Evolutionary conservation across 1,139 yeast species (phyloP).

Genomic region (Debaryomyces coudertii): DNA sequence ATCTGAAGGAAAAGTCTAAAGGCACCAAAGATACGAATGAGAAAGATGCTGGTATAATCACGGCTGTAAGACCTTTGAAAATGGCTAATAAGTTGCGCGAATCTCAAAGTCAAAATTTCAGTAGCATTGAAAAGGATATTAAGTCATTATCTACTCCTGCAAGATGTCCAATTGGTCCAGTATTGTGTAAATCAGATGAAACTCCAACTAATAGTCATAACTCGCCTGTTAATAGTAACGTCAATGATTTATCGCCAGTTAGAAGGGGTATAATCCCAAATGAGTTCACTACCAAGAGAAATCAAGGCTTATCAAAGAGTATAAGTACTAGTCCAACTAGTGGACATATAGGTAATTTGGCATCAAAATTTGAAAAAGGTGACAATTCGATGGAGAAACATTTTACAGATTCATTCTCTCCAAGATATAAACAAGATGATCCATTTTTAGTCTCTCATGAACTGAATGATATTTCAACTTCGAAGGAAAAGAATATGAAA

Average conservation of each 20-base stretch:
- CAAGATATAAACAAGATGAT: neutral
- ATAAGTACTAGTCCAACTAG: conserved; percentile 15
- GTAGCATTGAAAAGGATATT: neutral
- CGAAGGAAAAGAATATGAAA: conserved; percentile 12
- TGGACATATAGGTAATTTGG: conserved; percentile 21
- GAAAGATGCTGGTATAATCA: conserved; percentile 33
- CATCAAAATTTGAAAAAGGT: conserved; percentile 22
- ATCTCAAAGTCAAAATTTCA: conserved; percentile 12
- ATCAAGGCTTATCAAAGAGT: neutral
- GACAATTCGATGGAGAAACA: conserved; percentile 10
- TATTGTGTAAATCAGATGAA: neutral
- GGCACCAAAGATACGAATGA: conserved; percentile 10
- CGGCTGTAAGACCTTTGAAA: conserved; percentile 56
- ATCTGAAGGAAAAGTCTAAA: conserved; percentile 12
- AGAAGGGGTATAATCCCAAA: conserved; percentile 6
- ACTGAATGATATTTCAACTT: conserved; percentile 7
- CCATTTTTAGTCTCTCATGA: neutral
- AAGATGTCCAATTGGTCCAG: neutral
- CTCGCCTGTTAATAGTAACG: neutral
- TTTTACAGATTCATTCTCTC: neutral
- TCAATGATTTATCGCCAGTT: neutral
- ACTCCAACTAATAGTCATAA: neutral
- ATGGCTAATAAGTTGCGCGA: conserved; percentile 52
- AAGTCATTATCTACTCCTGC: neutral
- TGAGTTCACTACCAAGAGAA: neutral